A percentile compares a stretch with the other conserved stretches of the same genome.
Conservation (phyloP, 805 yeast genomes). For the Ogataea neopini region DNA sequence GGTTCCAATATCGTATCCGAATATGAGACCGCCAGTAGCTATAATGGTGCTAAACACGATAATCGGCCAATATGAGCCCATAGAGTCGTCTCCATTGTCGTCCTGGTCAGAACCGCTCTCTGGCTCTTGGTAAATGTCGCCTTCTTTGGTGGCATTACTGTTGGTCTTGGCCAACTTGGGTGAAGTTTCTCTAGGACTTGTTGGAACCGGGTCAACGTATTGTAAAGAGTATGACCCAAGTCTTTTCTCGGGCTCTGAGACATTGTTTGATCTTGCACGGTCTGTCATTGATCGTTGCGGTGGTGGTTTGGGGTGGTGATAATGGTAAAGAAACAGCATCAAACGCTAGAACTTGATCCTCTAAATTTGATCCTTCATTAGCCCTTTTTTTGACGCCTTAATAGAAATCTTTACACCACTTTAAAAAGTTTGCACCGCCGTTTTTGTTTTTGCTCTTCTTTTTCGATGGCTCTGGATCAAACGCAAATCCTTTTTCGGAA, state of each 20-base stretch:
- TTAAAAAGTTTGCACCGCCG: background rate
- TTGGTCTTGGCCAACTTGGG: background rate
- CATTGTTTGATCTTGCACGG: background rate
- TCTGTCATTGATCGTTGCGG: background rate
- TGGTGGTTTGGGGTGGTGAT: background rate
- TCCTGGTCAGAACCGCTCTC: conserved; percentile 2
- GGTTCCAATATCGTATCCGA: conserved; percentile 40
- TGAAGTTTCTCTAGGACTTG: background rate
- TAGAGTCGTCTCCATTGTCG: conserved; percentile 12
- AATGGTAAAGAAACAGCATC: background rate
- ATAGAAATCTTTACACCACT: background rate
- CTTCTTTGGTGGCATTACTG: background rate
- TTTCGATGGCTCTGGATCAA: conserved; percentile 1
- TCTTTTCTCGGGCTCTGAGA: background rate
- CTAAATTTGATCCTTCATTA: background rate
- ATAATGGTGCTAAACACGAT: conserved; percentile 28
- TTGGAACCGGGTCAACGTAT: conserved; percentile 1
- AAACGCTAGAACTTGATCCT: background rate
- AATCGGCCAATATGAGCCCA: conserved; percentile 25
- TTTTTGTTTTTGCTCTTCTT: background rate
- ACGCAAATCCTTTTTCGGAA: background rate
- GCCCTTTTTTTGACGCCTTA: background rate
- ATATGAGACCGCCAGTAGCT: conserved; percentile 35
- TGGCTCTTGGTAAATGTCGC: background rate
- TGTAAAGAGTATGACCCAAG: background rate